phyloP scores from a whole-genome alignment of 1,284 basidiomycete species.

The Stereum hirsutum region DNA sequence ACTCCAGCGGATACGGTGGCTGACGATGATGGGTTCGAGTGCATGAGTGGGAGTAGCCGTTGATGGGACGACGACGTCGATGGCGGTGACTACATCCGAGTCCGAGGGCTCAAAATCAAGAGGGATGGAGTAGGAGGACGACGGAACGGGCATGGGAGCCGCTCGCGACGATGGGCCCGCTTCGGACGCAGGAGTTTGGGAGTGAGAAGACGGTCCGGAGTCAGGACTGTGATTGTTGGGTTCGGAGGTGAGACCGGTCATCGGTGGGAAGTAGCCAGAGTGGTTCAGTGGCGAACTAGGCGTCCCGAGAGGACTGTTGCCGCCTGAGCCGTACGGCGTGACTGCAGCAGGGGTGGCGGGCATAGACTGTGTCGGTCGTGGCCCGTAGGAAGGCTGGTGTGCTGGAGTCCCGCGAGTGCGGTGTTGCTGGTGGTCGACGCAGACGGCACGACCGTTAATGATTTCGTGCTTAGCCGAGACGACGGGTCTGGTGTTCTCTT shows the following conservation, averaged over 20 bases:
- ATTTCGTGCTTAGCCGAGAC: slow-evolving; percentile 68
- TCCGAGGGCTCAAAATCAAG: slow-evolving; percentile 19
- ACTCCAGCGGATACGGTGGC: slow-evolving; percentile 68
- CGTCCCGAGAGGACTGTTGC: not conserved
- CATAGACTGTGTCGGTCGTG: slow-evolving; percentile 13
- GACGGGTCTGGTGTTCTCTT: slow-evolving; percentile 58
- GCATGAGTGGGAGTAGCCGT: slow-evolving; percentile 55
- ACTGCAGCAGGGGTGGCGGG: slow-evolving; percentile 9
- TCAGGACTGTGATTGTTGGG: not conserved
- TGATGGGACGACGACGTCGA: slow-evolving; percentile 37
- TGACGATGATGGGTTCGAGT: slow-evolving; percentile 63
- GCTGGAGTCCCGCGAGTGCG: slow-evolving; percentile 20
- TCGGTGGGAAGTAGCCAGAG: not conserved
- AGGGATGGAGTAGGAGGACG: slow-evolving; percentile 6
- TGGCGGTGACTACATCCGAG: slow-evolving; percentile 37
- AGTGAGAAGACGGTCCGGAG: not conserved
- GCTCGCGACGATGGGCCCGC: not conserved
- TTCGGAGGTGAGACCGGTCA: not conserved
- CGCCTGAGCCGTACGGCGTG: not conserved
- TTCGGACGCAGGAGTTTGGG: not conserved
- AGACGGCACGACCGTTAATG: slow-evolving; percentile 48
- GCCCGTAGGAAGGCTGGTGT: slow-evolving; percentile 12
- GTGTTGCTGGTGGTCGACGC: slow-evolving; percentile 28
- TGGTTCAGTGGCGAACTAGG: not conserved
- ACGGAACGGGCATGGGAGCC: not conserved